phyloP scores from a whole-genome alignment of 768 basidiomycete genomes.

The Arthromyces matolae region DNA sequence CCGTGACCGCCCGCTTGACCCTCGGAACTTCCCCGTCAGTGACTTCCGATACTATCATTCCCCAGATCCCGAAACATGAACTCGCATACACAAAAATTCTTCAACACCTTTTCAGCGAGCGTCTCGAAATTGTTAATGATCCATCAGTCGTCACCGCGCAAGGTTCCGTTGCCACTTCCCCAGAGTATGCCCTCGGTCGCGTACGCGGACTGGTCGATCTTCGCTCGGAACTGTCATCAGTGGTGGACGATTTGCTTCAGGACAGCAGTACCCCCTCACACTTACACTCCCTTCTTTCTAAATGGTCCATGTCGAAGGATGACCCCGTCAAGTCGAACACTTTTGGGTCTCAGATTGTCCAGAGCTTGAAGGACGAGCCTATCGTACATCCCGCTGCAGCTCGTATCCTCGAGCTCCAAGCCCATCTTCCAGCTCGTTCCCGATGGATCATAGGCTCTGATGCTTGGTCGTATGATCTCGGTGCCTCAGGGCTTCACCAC shows the following conservation, averaged over 20 bases:
- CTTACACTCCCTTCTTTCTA: slow-evolving; percentile 68
- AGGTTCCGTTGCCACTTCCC: slow-evolving; percentile 79
- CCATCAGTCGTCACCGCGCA: slow-evolving; percentile 67
- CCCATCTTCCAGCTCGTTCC: slow-evolving; percentile 64
- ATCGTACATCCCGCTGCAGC: slow-evolving; percentile 43
- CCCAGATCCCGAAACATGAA: slow-evolving; percentile 87
- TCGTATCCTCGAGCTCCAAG: slow-evolving; percentile 54
- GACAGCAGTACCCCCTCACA: slow-evolving; percentile 44
- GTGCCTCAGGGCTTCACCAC: slow-evolving; percentile 93
- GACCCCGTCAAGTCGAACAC: slow-evolving; percentile 58
- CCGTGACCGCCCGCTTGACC: slow-evolving; percentile 40
- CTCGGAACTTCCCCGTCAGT: slow-evolving; percentile 38
- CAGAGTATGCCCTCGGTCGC: slow-evolving; percentile 92
- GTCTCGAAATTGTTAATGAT: slow-evolving; percentile 83
- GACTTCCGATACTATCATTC: slow-evolving; percentile 26
- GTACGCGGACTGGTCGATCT: slow-evolving; percentile 79
- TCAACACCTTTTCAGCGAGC: slow-evolving; percentile 69
- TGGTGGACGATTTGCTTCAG: slow-evolving; percentile 64
- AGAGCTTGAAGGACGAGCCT: slow-evolving; percentile 40
- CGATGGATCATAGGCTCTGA: slow-evolving; percentile 99
- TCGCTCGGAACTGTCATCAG: slow-evolving; percentile 60
- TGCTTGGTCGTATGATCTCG: slow-evolving; percentile 96
- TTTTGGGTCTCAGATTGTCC: slow-evolving; percentile 55
- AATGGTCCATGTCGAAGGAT: slow-evolving; percentile 79
- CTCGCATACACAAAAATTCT: slow-evolving; percentile 88